Conservation (phyloP, 305 asterid genomes). For the Solanum chacoense region DNA sequence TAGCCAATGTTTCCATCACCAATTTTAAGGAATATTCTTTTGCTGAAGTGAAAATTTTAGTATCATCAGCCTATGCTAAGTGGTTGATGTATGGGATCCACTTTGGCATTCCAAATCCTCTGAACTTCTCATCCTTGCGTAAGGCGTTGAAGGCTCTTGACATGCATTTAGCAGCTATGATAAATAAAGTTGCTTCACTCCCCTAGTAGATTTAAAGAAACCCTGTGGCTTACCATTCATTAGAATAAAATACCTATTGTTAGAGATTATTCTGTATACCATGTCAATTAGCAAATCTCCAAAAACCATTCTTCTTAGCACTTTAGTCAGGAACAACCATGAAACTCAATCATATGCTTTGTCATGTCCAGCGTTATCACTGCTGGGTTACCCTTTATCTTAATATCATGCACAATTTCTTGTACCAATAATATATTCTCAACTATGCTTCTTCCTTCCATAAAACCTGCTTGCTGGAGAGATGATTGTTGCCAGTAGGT, state of each 20-base stretch:
- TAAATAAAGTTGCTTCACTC: neutral
- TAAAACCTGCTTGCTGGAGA: neutral
- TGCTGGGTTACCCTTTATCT: neutral
- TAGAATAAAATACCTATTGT: neutral
- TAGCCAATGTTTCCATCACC: neutral
- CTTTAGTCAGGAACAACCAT: neutral
- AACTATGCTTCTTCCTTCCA: neutral
- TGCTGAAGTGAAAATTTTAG: neutral
- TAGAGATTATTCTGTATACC: neutral
- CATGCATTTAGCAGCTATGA: neutral
- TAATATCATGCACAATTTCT: neutral
- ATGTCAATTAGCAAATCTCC: neutral
- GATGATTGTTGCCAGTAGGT: neutral
- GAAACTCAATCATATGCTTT: neutral
- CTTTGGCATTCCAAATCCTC: neutral
- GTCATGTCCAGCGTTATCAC: neutral
- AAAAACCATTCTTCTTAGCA: neutral
- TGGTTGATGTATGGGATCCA: neutral
- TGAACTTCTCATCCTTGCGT: neutral
- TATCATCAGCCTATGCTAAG: neutral
- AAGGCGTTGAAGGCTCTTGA: neutral
- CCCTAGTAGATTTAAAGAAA: neutral
- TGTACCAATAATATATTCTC: neutral
- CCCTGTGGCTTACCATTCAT: neutral
- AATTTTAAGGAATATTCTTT: neutral